These are phyloP conservation scores for Colletotrichum nymphaeae DNA, from an alignment of 2,329 filamentous ascomycete genomes.

Conservation along the genomic window DNA sequence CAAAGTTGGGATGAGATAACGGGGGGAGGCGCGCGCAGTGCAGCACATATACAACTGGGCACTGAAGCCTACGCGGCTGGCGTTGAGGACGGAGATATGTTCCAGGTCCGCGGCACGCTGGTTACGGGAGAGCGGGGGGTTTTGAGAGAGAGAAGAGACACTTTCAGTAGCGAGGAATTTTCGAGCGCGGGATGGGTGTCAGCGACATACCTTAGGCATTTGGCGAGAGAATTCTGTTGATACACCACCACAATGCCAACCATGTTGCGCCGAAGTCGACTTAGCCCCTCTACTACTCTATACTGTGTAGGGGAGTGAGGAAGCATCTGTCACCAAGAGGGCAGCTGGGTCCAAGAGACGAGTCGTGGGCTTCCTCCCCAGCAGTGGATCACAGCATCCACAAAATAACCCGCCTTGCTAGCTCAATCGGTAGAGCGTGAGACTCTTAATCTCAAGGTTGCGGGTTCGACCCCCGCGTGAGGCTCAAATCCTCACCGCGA, in stretches of 20 bases:
- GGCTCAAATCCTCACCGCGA: slow-evolving; percentile 38
- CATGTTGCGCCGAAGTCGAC: not conserved
- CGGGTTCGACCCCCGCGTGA: slow-evolving; percentile 42
- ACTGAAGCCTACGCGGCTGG: not conserved
- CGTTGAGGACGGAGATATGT: not conserved
- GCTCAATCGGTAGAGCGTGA: slow-evolving; percentile 81
- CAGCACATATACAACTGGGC: not conserved
- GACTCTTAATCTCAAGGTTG: slow-evolving; percentile 65
- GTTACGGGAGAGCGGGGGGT: not conserved
- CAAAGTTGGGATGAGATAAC: too few relatives aligned
- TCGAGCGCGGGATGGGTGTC: slow-evolving; percentile 7
- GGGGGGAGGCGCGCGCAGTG: not conserved
- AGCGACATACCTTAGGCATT: not conserved
- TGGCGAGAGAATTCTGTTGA: not conserved
- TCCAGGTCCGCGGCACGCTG: not conserved
- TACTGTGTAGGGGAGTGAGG: not conserved
- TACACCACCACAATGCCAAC: not conserved
- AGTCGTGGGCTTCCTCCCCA: fast-evolving
- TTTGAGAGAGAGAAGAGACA: not conserved
- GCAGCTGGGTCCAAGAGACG: not conserved
- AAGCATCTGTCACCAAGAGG: not conserved
- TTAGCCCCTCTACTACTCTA: not conserved
- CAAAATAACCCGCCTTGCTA: slow-evolving; percentile 51
- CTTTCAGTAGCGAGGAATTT: slow-evolving; percentile 4
- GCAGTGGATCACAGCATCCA: not conserved